Base-by-base conservation (phyloP, 257 asterid species). In the Nicotiana tabacum region DNA sequence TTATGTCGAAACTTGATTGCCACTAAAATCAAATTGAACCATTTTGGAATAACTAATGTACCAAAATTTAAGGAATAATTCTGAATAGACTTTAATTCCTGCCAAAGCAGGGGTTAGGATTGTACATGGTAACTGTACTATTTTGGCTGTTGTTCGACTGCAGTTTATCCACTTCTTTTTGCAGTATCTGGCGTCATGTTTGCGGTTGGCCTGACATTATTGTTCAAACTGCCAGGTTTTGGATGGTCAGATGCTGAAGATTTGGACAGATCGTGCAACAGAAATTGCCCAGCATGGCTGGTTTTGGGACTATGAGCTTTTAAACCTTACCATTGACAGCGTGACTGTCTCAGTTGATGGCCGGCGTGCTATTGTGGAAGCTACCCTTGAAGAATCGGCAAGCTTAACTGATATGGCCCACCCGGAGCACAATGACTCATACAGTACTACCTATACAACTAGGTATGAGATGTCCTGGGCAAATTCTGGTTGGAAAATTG, bases 201-300 rank as follows among this genome's bases (percentile, higher is more conserved):
- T 43, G 66, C 57, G 61, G 33, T 43, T 56, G n/a, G 55, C 24
- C 65, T 48, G 61, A 60, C 29, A 69, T 17, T 12, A 62, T 33
- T 65, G 35, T 78, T 86, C 77, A 81, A 77, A 82, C 51, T 86
- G 67, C 32, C 90, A 96, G 99, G 94, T 96, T 77, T 86, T 96
- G 92, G 99, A 94, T 82, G 98, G 99, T 76, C 97, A 93, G 86
- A 94, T 96, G 99, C 94, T 96, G 74, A 94, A 90, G 90, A 87
- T 93, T 65, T 94, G 99, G 99, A 90, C 92, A 0, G 98, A 96
- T 43, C 91, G 90, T 58, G 97, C 95, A 32, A 86, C 92, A 57
- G 99, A 94, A 90, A 90, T 96, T 27, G 91, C 93, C 21, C 90
- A 90, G 86, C 98, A 88, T 29, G 98, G 98, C 55, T 96, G 98